Percentiles rank a stretch among this genome's conserved stretches.
Evolutionary conservation across 2,329 filamentous ascomycete species (phyloP).

Genomic region (Epichloe typhina): DNA sequence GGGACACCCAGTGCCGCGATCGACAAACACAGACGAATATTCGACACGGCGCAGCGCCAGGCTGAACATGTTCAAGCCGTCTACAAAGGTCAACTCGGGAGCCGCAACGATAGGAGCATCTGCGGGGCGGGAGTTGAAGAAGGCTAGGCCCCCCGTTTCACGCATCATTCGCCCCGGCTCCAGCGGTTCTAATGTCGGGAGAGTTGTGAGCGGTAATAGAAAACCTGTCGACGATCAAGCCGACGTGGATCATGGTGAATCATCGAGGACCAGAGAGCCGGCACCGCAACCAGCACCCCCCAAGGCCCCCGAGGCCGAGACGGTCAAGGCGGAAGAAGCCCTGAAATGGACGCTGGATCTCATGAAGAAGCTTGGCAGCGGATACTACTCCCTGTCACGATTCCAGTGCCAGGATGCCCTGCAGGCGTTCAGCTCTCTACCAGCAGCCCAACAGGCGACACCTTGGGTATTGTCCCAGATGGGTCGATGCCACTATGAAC

Average conservation of each 20-base stretch:
- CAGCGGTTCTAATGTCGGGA: slow-evolving; percentile 59
- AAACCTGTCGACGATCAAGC: slow-evolving; percentile 57
- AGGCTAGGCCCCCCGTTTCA: slow-evolving; percentile 68
- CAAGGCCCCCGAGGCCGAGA: slow-evolving; percentile 37
- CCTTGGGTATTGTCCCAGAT: slow-evolving; percentile 89
- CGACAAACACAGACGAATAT: slow-evolving; percentile 44
- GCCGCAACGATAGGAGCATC: slow-evolving; percentile 43
- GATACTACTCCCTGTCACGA: slow-evolving; percentile 63
- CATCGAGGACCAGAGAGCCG: slow-evolving; percentile 31
- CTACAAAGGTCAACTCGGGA: slow-evolving; percentile 50
- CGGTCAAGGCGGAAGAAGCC: slow-evolving; percentile 58
- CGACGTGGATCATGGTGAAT: slow-evolving; percentile 58
- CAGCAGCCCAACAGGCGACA: slow-evolving; percentile 67
- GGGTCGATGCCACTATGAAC: slow-evolving; percentile 83
- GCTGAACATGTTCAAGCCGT: slow-evolving; percentile 55
- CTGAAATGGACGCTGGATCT: slow-evolving; percentile 66
- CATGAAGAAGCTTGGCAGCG: slow-evolving; percentile 67
- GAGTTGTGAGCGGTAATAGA: slow-evolving; percentile 81
- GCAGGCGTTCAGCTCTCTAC: slow-evolving; percentile 57
- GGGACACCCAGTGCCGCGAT: slow-evolving; percentile 53
- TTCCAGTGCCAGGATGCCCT: slow-evolving; percentile 72
- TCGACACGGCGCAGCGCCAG: slow-evolving; percentile 55
- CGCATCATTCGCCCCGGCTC: slow-evolving; percentile 52
- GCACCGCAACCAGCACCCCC: slow-evolving; percentile 22
- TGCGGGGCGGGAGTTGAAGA: slow-evolving; percentile 62